Base-by-base conservation (phyloP, 1,139 yeast species). In the Protomyces macrosporus region DNA sequence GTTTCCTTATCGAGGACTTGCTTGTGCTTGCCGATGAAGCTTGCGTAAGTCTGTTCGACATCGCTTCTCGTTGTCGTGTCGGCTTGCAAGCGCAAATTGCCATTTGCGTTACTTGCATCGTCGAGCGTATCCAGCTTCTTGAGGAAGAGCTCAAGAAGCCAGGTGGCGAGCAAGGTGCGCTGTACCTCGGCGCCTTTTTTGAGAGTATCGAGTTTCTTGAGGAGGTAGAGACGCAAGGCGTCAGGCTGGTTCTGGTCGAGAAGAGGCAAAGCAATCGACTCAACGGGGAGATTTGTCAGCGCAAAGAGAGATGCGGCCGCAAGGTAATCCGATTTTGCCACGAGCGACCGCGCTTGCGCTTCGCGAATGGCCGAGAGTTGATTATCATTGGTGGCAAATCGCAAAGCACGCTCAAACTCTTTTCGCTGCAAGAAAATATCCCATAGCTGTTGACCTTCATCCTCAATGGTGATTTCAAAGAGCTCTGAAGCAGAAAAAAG, bases 381-480 rank as follows among this genome's bases (percentile, higher is more conserved):
- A 3, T 78, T 72, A 59, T 81, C 79, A n/a, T 76, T 74, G 12
- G 75, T 69, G 23, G 78, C 70, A 67, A 85, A 71, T 1, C 75
- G 70, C 55, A 90, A 75, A 0, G 98, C 97, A 62, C 84, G 84
- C 16, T 86, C 88, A 73, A 80, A 91, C 65, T 82, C 79, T 0
- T 83, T 81, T 71, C 82, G 79, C 53, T 82, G 83, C 65, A 87
- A 79, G 72, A 88, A 80, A 5, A 86, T 80, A 67, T 81, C 82
- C 97, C 97, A 90, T 3, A 90, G 85, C 33, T 88, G 86, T 4
- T 81, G 77, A 5, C 84, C 79, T 72, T 93, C 98, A 69, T 87
- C 82, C 39, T 79, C 81, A 7, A 88, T 77, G 3, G 88, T 79
- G 7, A 95, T 75, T 72, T 95, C 96, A 70, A 80, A 86, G 9